Percentiles rank a stretch among this genome's conserved stretches.
Evolutionary conservation across 495 filamentous ascomycete genomes (phyloP).

Genomic region (Poronia punctata): DNA sequence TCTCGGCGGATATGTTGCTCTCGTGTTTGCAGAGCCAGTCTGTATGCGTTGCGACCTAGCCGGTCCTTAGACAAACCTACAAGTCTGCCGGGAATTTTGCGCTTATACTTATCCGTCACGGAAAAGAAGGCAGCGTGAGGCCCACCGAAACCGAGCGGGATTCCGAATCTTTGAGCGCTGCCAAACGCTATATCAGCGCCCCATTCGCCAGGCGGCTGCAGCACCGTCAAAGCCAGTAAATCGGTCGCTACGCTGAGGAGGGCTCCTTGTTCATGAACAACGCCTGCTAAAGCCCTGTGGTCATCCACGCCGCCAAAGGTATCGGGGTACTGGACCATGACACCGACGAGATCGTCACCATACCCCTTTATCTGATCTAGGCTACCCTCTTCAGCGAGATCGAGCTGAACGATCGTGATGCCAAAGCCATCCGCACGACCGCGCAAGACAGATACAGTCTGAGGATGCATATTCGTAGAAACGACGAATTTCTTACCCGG

Average conservation of each 20-base stretch:
- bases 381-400: slow-evolving; percentile 55
- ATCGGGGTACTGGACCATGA: slow-evolving; percentile 91
- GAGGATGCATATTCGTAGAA: slow-evolving; percentile 75
- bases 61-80: slow-evolving; percentile 92
- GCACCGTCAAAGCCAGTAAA: slow-evolving; percentile 77
- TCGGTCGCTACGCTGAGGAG: slow-evolving; percentile 89
- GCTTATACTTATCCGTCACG: slow-evolving; percentile 84
- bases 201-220: slow-evolving; percentile 92
- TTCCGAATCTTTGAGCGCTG: slow-evolving; percentile 89
- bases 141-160: slow-evolving; percentile 90
- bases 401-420: slow-evolving; percentile 66
- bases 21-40: slow-evolving; percentile 85
- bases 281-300: slow-evolving; percentile 65
- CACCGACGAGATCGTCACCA: slow-evolving; percentile 81
- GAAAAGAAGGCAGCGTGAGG: slow-evolving; percentile 98
- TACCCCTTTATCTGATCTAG: slow-evolving; percentile 60
- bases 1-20: slow-evolving; percentile 97
- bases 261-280: slow-evolving; percentile 71
- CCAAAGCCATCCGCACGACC: slow-evolving; percentile 93
- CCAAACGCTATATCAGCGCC: slow-evolving; percentile 97
- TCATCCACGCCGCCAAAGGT: slow-evolving; percentile 77
- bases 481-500: slow-evolving; percentile 76
- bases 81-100: slow-evolving; percentile 90
- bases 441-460: slow-evolving; percentile 79
- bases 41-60: slow-evolving; percentile 73